A percentile compares a stretch with the other conserved stretches of the same genome.
Conservation (phyloP, 2,329 filamentous ascomycete species). For the Claviceps africana region DNA sequence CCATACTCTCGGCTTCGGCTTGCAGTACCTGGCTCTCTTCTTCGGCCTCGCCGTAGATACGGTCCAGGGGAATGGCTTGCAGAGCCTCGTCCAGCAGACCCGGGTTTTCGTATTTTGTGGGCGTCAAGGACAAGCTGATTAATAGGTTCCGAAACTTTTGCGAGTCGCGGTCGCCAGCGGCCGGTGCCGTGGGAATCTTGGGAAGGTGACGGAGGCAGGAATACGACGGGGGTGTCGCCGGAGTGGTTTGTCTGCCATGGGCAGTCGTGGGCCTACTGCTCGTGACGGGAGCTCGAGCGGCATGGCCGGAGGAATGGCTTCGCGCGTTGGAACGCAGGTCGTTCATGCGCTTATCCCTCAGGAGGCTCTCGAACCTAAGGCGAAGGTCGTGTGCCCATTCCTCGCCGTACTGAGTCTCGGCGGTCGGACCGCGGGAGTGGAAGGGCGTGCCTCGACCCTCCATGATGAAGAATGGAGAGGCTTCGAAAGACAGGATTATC, state of each 20-base stretch:
- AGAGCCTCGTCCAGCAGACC: slow-evolving; percentile 87
- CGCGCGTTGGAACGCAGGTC: slow-evolving; percentile 46
- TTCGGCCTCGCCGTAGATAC: slow-evolving; percentile 86
- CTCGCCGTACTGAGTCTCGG: slow-evolving; percentile 42
- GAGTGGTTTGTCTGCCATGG: slow-evolving; percentile 16
- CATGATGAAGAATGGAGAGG: slow-evolving; percentile 16
- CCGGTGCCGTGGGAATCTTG: slow-evolving; percentile 57
- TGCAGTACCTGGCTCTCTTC: slow-evolving; percentile 81
- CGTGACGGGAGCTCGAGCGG: slow-evolving; percentile 24
- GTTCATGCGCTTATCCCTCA: slow-evolving; percentile 78
- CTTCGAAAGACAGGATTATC: neutral
- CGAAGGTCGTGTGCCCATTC: slow-evolving; percentile 67
- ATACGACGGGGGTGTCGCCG: slow-evolving; percentile 31
- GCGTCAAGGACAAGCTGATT: slow-evolving; percentile 72
- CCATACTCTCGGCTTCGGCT: slow-evolving; percentile 78
- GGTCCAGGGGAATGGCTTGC: slow-evolving; percentile 70
- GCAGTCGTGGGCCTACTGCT: slow-evolving; percentile 33
- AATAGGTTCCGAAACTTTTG: slow-evolving; percentile 71
- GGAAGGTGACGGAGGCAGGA: slow-evolving; percentile 36
- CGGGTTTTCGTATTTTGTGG: slow-evolving; percentile 91
- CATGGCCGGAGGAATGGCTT: slow-evolving; percentile 44
- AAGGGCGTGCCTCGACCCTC: slow-evolving; percentile 23
- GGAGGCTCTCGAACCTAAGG: slow-evolving; percentile 70
- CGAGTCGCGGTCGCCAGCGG: slow-evolving; percentile 47
- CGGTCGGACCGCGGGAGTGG: slow-evolving; percentile 14